Evolutionary conservation across 2,329 filamentous ascomycete genomes (phyloP), one percentile per base, ranked within the genome.

Genomic region (Stenocarpella maydis): DNA sequence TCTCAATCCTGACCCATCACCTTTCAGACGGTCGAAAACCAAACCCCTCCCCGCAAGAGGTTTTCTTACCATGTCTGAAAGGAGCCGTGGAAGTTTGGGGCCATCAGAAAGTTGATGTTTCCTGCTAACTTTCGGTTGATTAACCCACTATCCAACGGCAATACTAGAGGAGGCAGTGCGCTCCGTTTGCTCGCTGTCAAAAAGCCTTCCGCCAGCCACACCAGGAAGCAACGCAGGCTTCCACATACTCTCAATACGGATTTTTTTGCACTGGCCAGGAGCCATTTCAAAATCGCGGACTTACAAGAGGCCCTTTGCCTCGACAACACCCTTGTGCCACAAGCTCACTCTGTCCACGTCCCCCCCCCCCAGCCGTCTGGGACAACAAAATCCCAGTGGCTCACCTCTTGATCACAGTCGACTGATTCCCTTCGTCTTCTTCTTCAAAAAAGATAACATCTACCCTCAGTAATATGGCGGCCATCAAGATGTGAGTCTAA

Each of bases 401-500:
- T 7, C 21, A 14, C 21, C 41, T 39, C 28, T 45, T 39, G 21
- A 66, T 21, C 14, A 10, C 24, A 24, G 5, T 37, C 26, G 31
- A 17, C 19, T 14, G 15, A 2, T 31, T 19, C 10, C 15, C 2
- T 39, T 34, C 21, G 17, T 34, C 50, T 7, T 21, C 31, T 21
- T 26, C n/a, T n/a, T n/a, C n/a, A n/a, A 17, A 26, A 28, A 14
- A 6, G 6, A 41, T 28, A 8, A 31, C 8, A 31, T 31, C 15
- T 37, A n/a, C 15, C 37, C 15, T 21, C 21, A 2, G 5, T 43
- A 26, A 26, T 5, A 69, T 69, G 61, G 52, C 34, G n/a, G 26
- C 15, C 10, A 24, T 66, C 26, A 69, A 60, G 15, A 60, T 66
- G 67, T 69, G 49, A 14, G 67, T 50, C 19, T 14, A 5, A 19